Percentiles rank a stretch among this genome's conserved stretches.
Evolutionary conservation across 2,329 filamentous ascomycete species (phyloP).

Genomic region (Diaporthe aspalathi): DNA sequence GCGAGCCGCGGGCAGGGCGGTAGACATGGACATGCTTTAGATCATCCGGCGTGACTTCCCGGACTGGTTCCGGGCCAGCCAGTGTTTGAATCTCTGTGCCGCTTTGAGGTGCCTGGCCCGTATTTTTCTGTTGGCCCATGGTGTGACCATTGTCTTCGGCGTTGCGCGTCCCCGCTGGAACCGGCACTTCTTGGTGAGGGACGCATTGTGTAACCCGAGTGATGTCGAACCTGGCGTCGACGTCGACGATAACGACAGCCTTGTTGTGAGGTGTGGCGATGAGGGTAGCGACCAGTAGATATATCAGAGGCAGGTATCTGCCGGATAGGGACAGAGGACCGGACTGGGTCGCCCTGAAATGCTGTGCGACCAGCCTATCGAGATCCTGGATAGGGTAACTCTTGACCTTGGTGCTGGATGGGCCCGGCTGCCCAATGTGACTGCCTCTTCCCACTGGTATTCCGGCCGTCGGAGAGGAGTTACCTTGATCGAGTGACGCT

Average conservation of each 20-base stretch:
- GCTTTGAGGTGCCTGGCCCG: not conserved
- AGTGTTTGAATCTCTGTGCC: not conserved
- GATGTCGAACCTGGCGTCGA: slow-evolving; percentile 66
- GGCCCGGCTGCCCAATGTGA: slow-evolving; percentile 14
- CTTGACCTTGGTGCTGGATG: slow-evolving; percentile 35
- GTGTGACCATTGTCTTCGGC: slow-evolving; percentile 1
- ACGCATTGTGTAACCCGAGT: slow-evolving; percentile 54
- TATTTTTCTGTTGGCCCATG: not conserved
- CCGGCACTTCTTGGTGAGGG: slow-evolving; percentile 22
- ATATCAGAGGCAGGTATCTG: slow-evolving; percentile 65
- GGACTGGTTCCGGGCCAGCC: not conserved
- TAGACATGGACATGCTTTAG: slow-evolving; percentile 64
- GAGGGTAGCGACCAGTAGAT: slow-evolving; percentile 64
- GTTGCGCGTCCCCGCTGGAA: not conserved
- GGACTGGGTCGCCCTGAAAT: slow-evolving; percentile 61
- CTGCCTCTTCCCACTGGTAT: slow-evolving; percentile 35
- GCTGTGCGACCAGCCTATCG: slow-evolving; percentile 57
- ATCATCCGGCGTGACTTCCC: slow-evolving; percentile 47
- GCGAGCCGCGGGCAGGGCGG: slow-evolving; percentile 50
- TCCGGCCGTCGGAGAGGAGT: slow-evolving; percentile 18
- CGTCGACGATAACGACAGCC: slow-evolving; percentile 66
- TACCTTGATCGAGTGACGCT: slow-evolving; percentile 30
- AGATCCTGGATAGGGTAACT: slow-evolving; percentile 58
- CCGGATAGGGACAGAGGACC: slow-evolving; percentile 63
- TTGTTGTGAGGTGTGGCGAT: slow-evolving; percentile 60